Evolutionary conservation across 2,329 filamentous ascomycete species (phyloP), one percentile per base, ranked within the genome.

Genomic region (Scedosporium minutisporum): DNA sequence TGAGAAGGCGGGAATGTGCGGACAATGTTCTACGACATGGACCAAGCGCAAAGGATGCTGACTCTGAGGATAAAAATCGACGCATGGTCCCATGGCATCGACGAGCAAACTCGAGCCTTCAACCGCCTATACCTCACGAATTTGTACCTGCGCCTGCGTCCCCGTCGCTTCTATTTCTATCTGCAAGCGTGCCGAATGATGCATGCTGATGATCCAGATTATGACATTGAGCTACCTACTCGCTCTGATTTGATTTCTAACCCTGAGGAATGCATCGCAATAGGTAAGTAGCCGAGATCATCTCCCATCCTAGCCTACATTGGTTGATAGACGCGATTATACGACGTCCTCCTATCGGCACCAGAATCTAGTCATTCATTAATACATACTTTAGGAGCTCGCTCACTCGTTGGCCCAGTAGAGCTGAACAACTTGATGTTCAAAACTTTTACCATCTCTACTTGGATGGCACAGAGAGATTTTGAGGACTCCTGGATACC

Each of bases 21-120:
- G 44, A 69, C 65, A 16, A 29, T 70, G 2, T 5, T 64, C 12
- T 61, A 68, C 29, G 70, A 72, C 62, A 21, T 69, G 58, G 60
- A 68, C 5, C 67, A 70, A 60, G 62, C 67, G 10, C 2, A 38
- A 6, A 63, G 60, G 29, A 71, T 73, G 70, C 46, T 66, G 48
- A 68, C 66, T 23, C 62, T 67, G 63, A 68, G 70, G 61, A 68
- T 71, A 63, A 71, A 73, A 59, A 66, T 71, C 38, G 71, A 72
- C 41, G 63, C 66, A 44, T 68, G 65, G 64, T 69, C 70, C 4
- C 57, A 64, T 21, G 69, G 70, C 7, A 6, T 68, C 7, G 66
- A 70, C 42, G 69, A 72, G 62, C 41, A 3, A 33, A 57, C 69
- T 14, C 65, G 71, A 42, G 44, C 61, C 6, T 51, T 64, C n/a